Percentiles rank a stretch among this genome's conserved stretches.
phyloP scores from a whole-genome alignment of 257 asterid genomes.

The Plantago major region DNA sequence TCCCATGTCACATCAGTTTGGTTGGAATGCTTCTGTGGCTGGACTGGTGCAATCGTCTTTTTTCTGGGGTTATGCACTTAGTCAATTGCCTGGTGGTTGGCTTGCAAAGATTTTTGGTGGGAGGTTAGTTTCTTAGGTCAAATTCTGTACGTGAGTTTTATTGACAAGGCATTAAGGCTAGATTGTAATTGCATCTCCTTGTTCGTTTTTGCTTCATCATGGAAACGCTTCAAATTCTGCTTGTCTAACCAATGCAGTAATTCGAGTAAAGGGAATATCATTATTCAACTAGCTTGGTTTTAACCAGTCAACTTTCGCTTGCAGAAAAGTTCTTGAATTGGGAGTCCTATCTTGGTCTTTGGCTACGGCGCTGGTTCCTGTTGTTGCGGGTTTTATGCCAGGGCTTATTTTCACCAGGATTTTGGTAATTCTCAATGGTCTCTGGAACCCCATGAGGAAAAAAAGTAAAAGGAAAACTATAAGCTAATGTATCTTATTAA shows the following conservation, averaged over 20 bases:
- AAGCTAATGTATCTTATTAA: too few relatives aligned
- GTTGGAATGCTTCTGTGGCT: constrained; percentile 91
- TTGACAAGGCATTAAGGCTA: neutral
- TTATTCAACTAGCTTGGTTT: constrained; percentile 11
- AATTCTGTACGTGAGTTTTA: constrained; percentile 4
- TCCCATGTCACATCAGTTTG: constrained; percentile 97
- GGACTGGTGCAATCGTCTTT: constrained; percentile 98
- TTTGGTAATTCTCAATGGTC: constrained; percentile 46
- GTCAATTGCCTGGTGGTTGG: constrained; percentile 99
- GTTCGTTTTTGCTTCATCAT: constrained; percentile 16
- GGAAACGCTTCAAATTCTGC: constrained; percentile 1
- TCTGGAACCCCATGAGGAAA: neutral
- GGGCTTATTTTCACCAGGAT: constrained; percentile 80
- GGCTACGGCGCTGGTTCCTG: constrained; percentile 83
- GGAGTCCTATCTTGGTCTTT: constrained; percentile 92
- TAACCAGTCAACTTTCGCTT: constrained; percentile 14
- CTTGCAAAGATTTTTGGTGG: constrained; percentile 89
- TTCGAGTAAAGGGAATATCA: constrained; percentile 7
- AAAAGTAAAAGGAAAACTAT: too few relatives aligned
- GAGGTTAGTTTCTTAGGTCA: constrained; percentile 57
- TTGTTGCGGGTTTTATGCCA: constrained; percentile 85
- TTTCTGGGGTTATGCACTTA: constrained; percentile 99
- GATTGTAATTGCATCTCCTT: neutral
- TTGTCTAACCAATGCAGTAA: neutral
- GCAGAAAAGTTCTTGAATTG: constrained; percentile 82